phyloP scores from a whole-genome alignment of 179 eudicot species.

The Gypsophila paniculata region DNA sequence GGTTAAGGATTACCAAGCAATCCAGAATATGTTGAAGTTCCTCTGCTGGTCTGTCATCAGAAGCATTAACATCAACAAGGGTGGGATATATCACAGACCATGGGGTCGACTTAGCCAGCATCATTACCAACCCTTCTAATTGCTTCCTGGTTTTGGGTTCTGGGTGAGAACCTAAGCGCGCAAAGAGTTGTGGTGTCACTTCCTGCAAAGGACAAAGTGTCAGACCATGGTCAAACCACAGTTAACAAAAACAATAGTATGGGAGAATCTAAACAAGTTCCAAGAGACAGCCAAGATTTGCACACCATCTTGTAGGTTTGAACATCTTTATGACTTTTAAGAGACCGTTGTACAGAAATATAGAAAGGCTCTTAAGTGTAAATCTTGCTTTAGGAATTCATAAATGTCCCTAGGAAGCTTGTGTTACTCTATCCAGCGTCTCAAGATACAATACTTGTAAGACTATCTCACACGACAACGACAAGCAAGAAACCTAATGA shows the following conservation, averaged over 20 bases:
- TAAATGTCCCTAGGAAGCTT: background rate
- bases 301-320: background rate
- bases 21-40: constrained; percentile 82
- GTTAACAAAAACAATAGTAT: constrained; percentile 9
- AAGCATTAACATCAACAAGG: constrained; percentile 79
- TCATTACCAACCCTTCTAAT: constrained; percentile 76
- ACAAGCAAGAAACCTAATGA: background rate
- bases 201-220: constrained; percentile 56
- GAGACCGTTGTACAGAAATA: background rate
- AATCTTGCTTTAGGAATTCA: background rate
- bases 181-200: constrained; percentile 84
- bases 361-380: background rate
- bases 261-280: constrained; percentile 14
- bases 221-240: constrained; percentile 31
- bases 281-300: constrained; percentile 3
- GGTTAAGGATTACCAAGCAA: constrained; percentile 61
- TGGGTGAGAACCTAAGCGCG: constrained; percentile 95
- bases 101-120: constrained; percentile 85
- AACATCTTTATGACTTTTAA: background rate
- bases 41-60: constrained; percentile 63
- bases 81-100: constrained; percentile 96
- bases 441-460: background rate
- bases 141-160: constrained; percentile 74
- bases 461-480: constrained; percentile 7
- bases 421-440: constrained; percentile 13